These are phyloP conservation scores for Pythium chondricola DNA, from an alignment of 352 stramenopile genomes.

Conservation along the genomic window DNA sequence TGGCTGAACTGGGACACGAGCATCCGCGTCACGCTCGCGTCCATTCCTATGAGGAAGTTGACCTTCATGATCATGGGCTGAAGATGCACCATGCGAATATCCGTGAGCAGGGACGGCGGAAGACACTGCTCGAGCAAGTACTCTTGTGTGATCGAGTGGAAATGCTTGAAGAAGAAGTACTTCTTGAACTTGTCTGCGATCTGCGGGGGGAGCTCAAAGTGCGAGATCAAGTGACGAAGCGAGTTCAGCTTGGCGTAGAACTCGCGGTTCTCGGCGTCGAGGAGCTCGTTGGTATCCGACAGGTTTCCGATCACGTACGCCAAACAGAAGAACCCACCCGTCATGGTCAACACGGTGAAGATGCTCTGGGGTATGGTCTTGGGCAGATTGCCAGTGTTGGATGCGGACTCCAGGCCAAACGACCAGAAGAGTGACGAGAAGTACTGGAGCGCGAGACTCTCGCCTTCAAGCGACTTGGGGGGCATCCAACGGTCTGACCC, in stretches of 20 bases:
- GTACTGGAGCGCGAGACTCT: conserved; percentile 35
- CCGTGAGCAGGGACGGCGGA: conserved; percentile 54
- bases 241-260: conserved; percentile 52
- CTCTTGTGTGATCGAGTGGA: conserved; percentile 71
- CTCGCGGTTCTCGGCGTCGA: conserved; percentile 57
- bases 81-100: conserved; percentile 63
- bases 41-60: conserved; percentile 48
- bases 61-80: conserved; percentile 70
- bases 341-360: conserved; percentile 55
- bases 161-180: conserved; percentile 69
- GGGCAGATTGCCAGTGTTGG: conserved; percentile 38
- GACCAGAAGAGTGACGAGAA: conserved; percentile 62
- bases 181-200: conserved; percentile 51
- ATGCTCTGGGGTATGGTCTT: conserved; percentile 44
- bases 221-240: conserved; percentile 39
- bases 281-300: conserved; percentile 58
- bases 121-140: conserved; percentile 53
- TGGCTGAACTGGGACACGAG: conserved; percentile 66
- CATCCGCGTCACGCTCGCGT: conserved; percentile 53
- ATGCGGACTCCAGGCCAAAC: conserved; percentile 61
- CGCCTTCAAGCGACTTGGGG: conserved; percentile 23
- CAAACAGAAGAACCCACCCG: conserved; percentile 61
- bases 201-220: conserved; percentile 40
- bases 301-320: conserved; percentile 75
- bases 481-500: conserved; percentile 28